Base-by-base conservation (phyloP, 176 grass and related monocot genomes). In the Elymus sibiricus region DNA sequence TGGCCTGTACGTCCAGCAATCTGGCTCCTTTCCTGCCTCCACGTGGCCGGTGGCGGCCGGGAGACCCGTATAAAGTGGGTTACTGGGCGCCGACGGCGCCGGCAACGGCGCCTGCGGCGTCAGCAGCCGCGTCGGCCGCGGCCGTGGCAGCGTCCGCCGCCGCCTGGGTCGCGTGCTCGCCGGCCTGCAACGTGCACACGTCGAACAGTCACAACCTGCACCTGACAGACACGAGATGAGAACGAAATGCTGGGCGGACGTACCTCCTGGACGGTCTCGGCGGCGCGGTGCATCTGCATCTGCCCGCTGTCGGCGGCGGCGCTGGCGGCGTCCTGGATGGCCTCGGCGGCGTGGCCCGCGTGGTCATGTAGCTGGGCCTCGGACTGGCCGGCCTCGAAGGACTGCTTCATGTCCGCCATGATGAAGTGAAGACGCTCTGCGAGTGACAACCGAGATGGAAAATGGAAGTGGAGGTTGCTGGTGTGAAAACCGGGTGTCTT, bases 331-430 rank as follows among this genome's bases (percentile, higher is more conserved):
- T 69, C 70, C 4, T 81, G 29, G 15, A 46, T 77, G 46, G 77
- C 28, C 46, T 85, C 61, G 60, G 55, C 61, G 22, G 83, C 88
- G 2, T 11, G 77, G 4, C 74, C 14, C 2, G 49, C 70, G 59
- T 81, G 68, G 76, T 26, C n/a, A 53, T 85, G 82, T 0, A n/a
- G 22, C 60, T 81, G 46, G 10, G 88, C 88, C 10, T 89, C 35
- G 5, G 69, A 9, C 34, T 89, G 74, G 77, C 82, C 87, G 59
- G 77, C 21, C 69, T 85, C 58, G 82, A 75, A 58, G 68, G 87
- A 89, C 60, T 89, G 82, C 59, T 46, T 70, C 16, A 85, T n/a
- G 69, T 76, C 80, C 9, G 88, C 80, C 88, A 85, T 89, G 7
- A 9, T 21, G 21, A 40, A 21, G 21, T n/a, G 68, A 40, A 24